Percentiles rank a stretch among this genome's conserved stretches.
phyloP scores from a whole-genome alignment of 1,284 basidiomycete species.

The Marasmius fiardii region DNA sequence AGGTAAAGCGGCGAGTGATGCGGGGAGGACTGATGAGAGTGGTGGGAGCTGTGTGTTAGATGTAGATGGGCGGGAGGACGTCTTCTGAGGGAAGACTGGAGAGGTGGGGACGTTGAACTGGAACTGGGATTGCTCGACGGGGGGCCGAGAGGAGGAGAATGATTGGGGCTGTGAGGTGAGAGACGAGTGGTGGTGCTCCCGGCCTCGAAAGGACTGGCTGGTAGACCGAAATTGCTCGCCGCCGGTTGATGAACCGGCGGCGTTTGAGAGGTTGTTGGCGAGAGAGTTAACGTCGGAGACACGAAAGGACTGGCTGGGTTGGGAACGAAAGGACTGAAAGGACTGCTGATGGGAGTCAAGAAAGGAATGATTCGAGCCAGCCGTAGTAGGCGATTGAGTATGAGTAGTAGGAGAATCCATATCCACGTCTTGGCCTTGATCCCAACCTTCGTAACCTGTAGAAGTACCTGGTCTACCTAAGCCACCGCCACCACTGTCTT shows the following conservation, averaged over 20 bases:
- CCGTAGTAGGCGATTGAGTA: neutral
- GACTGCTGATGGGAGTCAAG: neutral
- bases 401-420: slow-evolving; percentile 17
- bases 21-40: slow-evolving; percentile 16
- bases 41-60: slow-evolving; percentile 15
- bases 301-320: slow-evolving; percentile 2
- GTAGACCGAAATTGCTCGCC: slow-evolving; percentile 5
- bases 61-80: slow-evolving; percentile 15
- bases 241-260: slow-evolving; percentile 3
- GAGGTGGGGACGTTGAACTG: slow-evolving; percentile 12
- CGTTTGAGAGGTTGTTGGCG: neutral
- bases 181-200: slow-evolving; percentile 1
- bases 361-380: neutral
- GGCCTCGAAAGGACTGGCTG: slow-evolving; percentile 15
- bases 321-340: neutral
- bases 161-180: slow-evolving; percentile 12
- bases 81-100: slow-evolving; percentile 1
- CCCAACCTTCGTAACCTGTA: slow-evolving; percentile 44
- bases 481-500: slow-evolving; percentile 10
- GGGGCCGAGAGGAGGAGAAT: slow-evolving; percentile 10
- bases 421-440: slow-evolving; percentile 25
- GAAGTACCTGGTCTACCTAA: slow-evolving; percentile 38
- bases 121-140: slow-evolving; percentile 3
- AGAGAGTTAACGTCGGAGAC: neutral
- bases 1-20: slow-evolving; percentile 1